These are phyloP conservation scores for Ilex aquifolium DNA, from an alignment of 257 asterid genomes.

Conservation along the genomic window DNA sequence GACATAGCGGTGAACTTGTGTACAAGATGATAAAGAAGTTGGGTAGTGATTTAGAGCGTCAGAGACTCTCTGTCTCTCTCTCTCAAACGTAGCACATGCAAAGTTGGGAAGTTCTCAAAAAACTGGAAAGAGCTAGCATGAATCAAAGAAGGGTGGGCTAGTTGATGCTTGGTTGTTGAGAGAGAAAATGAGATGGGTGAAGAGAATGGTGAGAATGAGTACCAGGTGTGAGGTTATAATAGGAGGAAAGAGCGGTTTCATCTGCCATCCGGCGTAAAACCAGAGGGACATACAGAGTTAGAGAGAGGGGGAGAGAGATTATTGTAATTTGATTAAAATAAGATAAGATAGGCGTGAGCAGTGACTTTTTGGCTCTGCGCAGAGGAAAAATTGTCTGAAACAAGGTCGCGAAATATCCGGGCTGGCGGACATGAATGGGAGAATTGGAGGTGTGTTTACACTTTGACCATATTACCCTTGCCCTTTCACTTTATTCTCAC, in stretches of 20 bases:
- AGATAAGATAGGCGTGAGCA: slow-evolving; percentile 10
- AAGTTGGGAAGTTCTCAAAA: too few species aligned
- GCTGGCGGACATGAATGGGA: slow-evolving; percentile 31
- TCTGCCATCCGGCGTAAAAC: not conserved
- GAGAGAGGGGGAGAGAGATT: not conserved
- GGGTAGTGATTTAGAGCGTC: not conserved
- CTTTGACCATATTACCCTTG: too few species aligned
- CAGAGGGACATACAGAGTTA: not conserved
- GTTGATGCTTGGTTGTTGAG: not conserved
- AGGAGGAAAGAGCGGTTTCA: slow-evolving; percentile 1
- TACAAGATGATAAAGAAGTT: too few species aligned
- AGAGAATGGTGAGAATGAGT: not conserved
- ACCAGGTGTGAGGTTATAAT: not conserved
- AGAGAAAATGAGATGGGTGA: not conserved
- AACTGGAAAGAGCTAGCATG: too few species aligned
- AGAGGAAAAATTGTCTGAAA: slow-evolving; percentile 52
- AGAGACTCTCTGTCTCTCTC: too few species aligned
- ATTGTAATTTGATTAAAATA: not conserved
- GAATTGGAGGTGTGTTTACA: too few species aligned
- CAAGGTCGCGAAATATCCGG: slow-evolving; percentile 64
- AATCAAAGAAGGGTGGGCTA: not conserved
- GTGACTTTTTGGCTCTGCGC: slow-evolving; percentile 34
- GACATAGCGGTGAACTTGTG: too few species aligned
- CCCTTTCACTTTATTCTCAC: slow-evolving; percentile 6
- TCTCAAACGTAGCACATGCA: not conserved